A percentile compares a stretch with the other conserved stretches of the same genome.
These are phyloP conservation scores for Arthrobotrys conoides DNA, from an alignment of 2,329 filamentous ascomycete genomes.

Conservation along the genomic window DNA sequence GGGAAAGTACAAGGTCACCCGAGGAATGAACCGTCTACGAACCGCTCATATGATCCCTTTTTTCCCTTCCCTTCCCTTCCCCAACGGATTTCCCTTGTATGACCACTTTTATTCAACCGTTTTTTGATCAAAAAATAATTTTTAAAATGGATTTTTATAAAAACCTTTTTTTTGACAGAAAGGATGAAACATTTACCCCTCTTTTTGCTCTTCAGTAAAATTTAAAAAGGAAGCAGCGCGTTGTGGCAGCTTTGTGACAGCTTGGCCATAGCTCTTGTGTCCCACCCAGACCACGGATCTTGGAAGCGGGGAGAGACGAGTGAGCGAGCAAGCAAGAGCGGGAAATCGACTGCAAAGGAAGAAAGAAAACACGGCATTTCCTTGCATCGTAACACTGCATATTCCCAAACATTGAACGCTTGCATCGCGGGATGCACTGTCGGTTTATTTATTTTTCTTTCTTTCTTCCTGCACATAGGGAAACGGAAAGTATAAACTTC, in stretches of 20 bases:
- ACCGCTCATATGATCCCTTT: conserved; percentile 15
- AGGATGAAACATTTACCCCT: conserved; percentile 21
- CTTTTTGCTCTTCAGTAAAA: not conserved
- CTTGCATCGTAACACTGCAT: conserved; percentile 26
- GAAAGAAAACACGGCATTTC: conserved; percentile 10
- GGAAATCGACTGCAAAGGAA: not conserved
- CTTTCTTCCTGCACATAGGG: not conserved
- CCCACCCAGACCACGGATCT: conserved; percentile 5
- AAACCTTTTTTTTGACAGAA: not conserved
- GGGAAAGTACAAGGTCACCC: conserved; percentile 4
- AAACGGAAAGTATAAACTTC: not conserved
- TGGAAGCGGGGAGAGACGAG: conserved; percentile 1
- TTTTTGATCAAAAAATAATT: not conserved
- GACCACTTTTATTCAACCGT: not conserved
- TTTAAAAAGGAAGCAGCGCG: not conserved
- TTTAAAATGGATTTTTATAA: not conserved
- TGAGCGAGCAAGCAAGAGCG: not conserved
- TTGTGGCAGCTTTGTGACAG: not conserved
- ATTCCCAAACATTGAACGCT: conserved; percentile 10
- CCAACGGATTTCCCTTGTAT: conserved; percentile 12
- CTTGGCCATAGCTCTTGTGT: not conserved
- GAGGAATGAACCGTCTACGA: conserved; percentile 19
- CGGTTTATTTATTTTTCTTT: conserved; percentile 17
- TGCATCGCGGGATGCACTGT: not conserved
- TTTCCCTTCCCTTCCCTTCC: not conserved